A percentile compares a stretch with the other conserved stretches of the same genome.
Evolutionary conservation across 2,329 filamentous ascomycete species (phyloP).

Genomic region (Colletotrichum cordylinicola): DNA sequence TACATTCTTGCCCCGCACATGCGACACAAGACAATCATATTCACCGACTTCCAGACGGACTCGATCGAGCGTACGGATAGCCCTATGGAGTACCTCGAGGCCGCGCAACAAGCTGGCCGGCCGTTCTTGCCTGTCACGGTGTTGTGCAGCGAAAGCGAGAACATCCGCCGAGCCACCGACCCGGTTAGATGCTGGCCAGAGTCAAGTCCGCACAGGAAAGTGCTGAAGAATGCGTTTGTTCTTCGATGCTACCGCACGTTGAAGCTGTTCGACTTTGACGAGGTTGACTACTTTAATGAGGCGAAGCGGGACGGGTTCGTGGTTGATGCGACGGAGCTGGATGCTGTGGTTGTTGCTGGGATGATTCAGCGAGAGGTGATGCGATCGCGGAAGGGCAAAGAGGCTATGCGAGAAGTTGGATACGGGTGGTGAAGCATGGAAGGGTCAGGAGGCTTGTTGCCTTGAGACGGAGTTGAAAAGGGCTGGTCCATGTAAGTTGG

Average conservation of each 20-base stretch:
- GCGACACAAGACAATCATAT: not conserved
- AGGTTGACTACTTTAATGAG: not conserved
- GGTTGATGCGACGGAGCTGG: not conserved
- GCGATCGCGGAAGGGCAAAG: not conserved
- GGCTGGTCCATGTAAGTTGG: too few species aligned
- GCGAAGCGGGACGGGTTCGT: not conserved
- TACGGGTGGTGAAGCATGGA: not conserved
- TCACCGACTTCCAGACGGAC: not conserved
- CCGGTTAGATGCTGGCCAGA: not conserved
- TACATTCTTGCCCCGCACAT: not conserved
- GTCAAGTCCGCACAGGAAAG: too few species aligned
- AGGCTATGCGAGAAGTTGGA: not conserved
- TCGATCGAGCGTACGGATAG: too few species aligned
- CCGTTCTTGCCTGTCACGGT: not conserved
- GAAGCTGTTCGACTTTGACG: not conserved
- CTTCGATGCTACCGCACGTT: not conserved
- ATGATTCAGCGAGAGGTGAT: not conserved
- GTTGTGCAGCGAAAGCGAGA: not conserved
- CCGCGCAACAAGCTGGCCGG: not conserved
- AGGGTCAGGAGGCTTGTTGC: accelerated
- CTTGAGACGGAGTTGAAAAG: too few species aligned
- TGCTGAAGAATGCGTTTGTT: too few species aligned
- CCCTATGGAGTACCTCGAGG: not conserved
- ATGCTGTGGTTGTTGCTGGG: not conserved
- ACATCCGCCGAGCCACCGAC: not conserved